phyloP scores from a whole-genome alignment of 805 yeast genomes.

The Sugiyamaella valdiviana region DNA sequence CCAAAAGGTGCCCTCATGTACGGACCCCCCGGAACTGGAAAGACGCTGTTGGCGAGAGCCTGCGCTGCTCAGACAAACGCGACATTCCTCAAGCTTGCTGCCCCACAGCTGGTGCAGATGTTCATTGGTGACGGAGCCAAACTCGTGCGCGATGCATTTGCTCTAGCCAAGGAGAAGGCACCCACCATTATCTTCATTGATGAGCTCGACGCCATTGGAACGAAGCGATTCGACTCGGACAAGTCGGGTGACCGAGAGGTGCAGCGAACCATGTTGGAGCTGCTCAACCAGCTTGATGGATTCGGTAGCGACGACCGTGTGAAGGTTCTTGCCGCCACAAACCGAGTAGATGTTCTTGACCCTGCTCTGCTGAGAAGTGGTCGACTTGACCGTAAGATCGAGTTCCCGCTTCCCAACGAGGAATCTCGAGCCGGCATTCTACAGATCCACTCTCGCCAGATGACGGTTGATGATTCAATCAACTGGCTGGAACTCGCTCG shows the following conservation, averaged over 20 bases:
- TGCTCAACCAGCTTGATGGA: constrained; percentile 95
- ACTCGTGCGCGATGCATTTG: constrained; percentile 94
- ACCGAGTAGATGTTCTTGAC: constrained; percentile 94
- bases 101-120: constrained; percentile 97
- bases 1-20: constrained; percentile 98
- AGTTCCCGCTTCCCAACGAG: constrained; percentile 95
- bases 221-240: constrained; percentile 94
- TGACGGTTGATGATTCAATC: constrained; percentile 75
- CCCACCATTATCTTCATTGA: constrained; percentile 97
- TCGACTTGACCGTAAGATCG: constrained; percentile 94
- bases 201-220: constrained; percentile 98
- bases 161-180: constrained; percentile 94
- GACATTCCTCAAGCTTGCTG: constrained; percentile 91
- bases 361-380: constrained; percentile 98
- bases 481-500: constrained; percentile 98
- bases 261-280: constrained; percentile 98
- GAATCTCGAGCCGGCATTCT: constrained; percentile 95
- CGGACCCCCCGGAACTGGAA: constrained; percentile 99
- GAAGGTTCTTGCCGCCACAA: constrained; percentile 95
- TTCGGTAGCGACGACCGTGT: constrained; percentile 96
- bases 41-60: constrained; percentile 92
- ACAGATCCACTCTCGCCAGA: constrained; percentile 95
- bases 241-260: constrained; percentile 98
- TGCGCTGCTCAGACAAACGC: constrained; percentile 99
- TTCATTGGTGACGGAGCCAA: constrained; percentile 99